Evolutionary conservation across 2,329 filamentous ascomycete species (phyloP).

Genomic region (Mycogone perniciosa): DNA sequence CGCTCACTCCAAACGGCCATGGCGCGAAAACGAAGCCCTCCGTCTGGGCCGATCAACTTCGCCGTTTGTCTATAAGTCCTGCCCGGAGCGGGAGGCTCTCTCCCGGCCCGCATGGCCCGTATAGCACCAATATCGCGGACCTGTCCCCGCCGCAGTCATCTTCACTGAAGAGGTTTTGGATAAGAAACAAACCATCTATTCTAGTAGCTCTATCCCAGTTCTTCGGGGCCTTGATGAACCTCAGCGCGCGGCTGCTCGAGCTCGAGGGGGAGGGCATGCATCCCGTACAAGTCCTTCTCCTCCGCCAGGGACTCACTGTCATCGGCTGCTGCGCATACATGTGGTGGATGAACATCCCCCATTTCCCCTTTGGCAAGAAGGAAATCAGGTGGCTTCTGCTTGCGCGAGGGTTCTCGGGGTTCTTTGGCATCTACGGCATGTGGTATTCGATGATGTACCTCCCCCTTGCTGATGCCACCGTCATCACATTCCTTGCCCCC

Average conservation of each 20-base stretch:
- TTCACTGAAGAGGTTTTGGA: conserved; percentile 43
- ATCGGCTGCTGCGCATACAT: conserved; percentile 65
- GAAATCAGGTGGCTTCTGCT: conserved; percentile 63
- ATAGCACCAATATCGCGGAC: neutral
- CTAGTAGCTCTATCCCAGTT: conserved; percentile 70
- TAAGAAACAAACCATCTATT: conserved; percentile 62
- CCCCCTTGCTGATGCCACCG: conserved; percentile 78
- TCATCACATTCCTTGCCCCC: conserved; percentile 81
- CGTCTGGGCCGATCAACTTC: conserved; percentile 2
- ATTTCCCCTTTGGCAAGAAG: conserved; percentile 63
- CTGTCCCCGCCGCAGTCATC: conserved; percentile 8
- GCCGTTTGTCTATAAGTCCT: conserved; percentile 18
- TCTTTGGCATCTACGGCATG: conserved; percentile 73
- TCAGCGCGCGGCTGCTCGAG: conserved; percentile 70
- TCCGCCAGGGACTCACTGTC: conserved; percentile 69
- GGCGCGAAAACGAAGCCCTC: conserved; percentile 5
- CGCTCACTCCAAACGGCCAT: neutral
- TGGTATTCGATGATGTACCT: conserved; percentile 66
- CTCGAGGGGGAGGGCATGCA: conserved; percentile 65
- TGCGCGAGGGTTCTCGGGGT: conserved; percentile 62
- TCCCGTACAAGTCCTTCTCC: conserved; percentile 79
- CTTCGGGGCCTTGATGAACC: conserved; percentile 81
- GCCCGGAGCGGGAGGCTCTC: conserved; percentile 17
- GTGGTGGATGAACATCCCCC: conserved; percentile 59
- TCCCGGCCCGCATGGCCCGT: conserved; percentile 12